Base-by-base conservation (phyloP, 345 rosid genomes). In the Aquilaria malaccensis region DNA sequence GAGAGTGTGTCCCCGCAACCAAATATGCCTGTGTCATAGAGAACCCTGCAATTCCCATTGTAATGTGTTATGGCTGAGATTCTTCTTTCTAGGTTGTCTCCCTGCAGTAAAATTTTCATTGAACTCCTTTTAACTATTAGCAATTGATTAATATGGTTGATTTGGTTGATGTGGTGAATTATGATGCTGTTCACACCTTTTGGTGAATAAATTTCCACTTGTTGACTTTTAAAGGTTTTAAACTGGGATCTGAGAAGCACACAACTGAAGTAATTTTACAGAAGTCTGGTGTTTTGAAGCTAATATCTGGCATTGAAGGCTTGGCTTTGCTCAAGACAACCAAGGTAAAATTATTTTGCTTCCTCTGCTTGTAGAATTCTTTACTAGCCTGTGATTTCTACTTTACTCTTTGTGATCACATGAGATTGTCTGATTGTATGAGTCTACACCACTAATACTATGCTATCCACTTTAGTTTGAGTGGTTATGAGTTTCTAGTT, bases 241-340 rank as follows among this genome's bases (percentile, higher is more conserved):
- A 84, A 80, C 97, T 87, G 58, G 99, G 99, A 64, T 78, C 87
- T n/a, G 99, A 94, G 80, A 94, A 74, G 80, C 99, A 86, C 69
- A 84, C 88, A 10, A 53, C 78, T 0, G 92, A 94, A 79, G 96
- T 77, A 11, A 72, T 64, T 58, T 81, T 87, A 50, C 75, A 82
- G 67, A 80, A 87, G 62, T 85, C 88, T 48, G 96, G 97, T 45
- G 65, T 63, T 12, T 55, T 93, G 53, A 73, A 67, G 70, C 71
- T 93, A 76, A 83, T 61, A 33, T 93, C 98, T 32, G 88, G 95
- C 46, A 62, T 89, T 73, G 81, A 78, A 62, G 96, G 92, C 57
- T 55, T 93, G 67, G 64, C 97, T 46, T 77, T 93, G 73, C 79
- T 93, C 52, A 93, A 93, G 79, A 93, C 98, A 64, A 93, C 97